phyloP scores from a whole-genome alignment of 2,329 filamentous ascomycete genomes.

The Nothopassalora personata region DNA sequence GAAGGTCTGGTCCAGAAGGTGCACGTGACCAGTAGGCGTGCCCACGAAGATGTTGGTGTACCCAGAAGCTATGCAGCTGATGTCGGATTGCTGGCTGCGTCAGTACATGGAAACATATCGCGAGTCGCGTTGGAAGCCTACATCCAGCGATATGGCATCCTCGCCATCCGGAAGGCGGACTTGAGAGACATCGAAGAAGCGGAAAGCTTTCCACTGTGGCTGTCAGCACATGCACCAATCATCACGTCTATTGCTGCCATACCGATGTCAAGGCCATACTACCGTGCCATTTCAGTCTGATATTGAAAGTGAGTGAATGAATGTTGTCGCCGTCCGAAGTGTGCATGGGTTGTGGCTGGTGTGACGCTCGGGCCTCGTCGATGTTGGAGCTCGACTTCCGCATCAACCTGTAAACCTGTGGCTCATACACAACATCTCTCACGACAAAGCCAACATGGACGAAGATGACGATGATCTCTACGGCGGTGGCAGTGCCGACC shows the following conservation, averaged over 20 bases:
- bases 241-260: not conserved
- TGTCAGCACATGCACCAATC: not conserved
- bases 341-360: constrained; percentile 1
- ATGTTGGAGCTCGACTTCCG: constrained; percentile 5
- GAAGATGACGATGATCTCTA: constrained; percentile 52
- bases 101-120: constrained; percentile 6
- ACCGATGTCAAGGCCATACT: constrained; percentile 33
- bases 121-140: constrained; percentile 2
- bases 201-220: constrained; percentile 91
- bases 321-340: not conserved
- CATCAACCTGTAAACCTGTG: not conserved
- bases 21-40: constrained; percentile 75
- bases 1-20: constrained; percentile 81
- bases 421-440: not conserved
- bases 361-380: not conserved
- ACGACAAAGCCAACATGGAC: constrained; percentile 36
- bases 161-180: constrained; percentile 76
- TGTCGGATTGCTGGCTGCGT: constrained; percentile 52
- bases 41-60: constrained; percentile 88
- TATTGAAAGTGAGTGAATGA: not conserved
- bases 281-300: constrained; percentile 25
- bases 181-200: constrained; percentile 95
- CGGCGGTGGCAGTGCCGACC: constrained; percentile 22
- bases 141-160: constrained; percentile 48
- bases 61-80: constrained; percentile 78